Conservation (phyloP, 2,329 filamentous ascomycete genomes). For the Penicillium olsonii region DNA sequence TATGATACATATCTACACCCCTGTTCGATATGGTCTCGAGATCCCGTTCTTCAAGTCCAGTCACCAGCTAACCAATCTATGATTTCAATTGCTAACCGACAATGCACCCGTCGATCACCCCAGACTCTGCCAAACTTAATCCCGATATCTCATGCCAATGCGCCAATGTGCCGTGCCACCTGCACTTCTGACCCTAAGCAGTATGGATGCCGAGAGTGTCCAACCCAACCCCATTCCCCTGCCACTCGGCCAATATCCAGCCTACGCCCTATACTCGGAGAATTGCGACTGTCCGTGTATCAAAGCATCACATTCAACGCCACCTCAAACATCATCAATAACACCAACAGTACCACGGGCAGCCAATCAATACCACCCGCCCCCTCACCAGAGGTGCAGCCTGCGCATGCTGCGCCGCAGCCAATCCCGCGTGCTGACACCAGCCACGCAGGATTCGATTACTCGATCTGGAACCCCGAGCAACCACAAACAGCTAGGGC, state of each 20-base stretch:
- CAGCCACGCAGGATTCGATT: neutral
- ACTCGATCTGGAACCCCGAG: neutral
- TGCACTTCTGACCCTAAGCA: neutral
- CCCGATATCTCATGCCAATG: neutral
- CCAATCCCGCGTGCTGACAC: neutral
- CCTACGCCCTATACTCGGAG: no score
- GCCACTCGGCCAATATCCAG: neutral
- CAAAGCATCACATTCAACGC: neutral
- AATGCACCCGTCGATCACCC: slow-evolving; percentile 4
- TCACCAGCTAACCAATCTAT: neutral
- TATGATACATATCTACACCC: neutral
- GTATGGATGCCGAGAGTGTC: neutral
- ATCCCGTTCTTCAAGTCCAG: neutral
- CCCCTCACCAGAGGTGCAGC: neutral
- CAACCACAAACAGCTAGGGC: neutral
- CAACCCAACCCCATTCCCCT: neutral
- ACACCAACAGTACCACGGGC: neutral
- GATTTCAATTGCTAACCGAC: neutral
- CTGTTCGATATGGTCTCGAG: neutral
- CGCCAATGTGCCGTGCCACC: neutral
- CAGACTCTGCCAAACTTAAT: slow-evolving; percentile 5
- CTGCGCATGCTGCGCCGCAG: neutral
- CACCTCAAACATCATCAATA: neutral
- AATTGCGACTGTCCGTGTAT: no score
- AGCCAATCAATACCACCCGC: neutral